Conservation (phyloP, 1,139 yeast species). For the Wickerhamiella infanticola region DNA sequence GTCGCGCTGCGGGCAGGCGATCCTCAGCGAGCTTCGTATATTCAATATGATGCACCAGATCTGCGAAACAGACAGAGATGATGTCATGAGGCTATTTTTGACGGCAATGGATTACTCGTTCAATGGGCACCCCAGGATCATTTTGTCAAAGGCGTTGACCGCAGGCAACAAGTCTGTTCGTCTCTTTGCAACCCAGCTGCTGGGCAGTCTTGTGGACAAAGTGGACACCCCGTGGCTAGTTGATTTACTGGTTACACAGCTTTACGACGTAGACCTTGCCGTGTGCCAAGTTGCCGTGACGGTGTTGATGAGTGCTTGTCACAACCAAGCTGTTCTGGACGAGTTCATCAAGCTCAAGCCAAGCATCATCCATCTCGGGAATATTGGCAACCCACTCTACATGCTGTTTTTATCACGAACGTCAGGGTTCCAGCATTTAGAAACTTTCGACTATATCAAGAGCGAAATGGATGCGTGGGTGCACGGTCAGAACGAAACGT, state of each 20-base stretch:
- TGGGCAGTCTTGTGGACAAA: slow-evolving; percentile 30
- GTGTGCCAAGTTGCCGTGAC: slow-evolving; percentile 45
- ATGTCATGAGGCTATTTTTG: slow-evolving; percentile 41
- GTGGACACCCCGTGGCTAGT: slow-evolving; percentile 27
- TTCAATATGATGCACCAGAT: slow-evolving; percentile 68
- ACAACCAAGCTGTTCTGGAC: slow-evolving; percentile 26
- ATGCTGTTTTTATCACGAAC: slow-evolving; percentile 41
- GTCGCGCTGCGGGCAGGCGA: slow-evolving; percentile 42
- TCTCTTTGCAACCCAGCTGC: slow-evolving; percentile 37
- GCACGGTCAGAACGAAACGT: slow-evolving; percentile 36
- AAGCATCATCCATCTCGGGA: slow-evolving; percentile 31
- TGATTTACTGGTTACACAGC: slow-evolving; percentile 44
- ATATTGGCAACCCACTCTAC: slow-evolving; percentile 33
- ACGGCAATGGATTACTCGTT: slow-evolving; percentile 43
- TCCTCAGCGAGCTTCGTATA: slow-evolving; percentile 70
- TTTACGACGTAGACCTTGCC: slow-evolving; percentile 48
- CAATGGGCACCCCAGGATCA: slow-evolving; percentile 54
- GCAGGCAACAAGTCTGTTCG: slow-evolving; percentile 41
- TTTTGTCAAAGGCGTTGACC: slow-evolving; percentile 49
- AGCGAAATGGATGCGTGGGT: slow-evolving; percentile 47
- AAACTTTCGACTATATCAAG: slow-evolving; percentile 34
- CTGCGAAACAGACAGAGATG: slow-evolving; percentile 43
- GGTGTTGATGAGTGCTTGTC: slow-evolving; percentile 35
- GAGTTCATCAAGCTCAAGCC: slow-evolving; percentile 33
- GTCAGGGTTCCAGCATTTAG: slow-evolving; percentile 39